phyloP scores from a whole-genome alignment of 108 stramenopile species.

The Ochromonas danica region DNA sequence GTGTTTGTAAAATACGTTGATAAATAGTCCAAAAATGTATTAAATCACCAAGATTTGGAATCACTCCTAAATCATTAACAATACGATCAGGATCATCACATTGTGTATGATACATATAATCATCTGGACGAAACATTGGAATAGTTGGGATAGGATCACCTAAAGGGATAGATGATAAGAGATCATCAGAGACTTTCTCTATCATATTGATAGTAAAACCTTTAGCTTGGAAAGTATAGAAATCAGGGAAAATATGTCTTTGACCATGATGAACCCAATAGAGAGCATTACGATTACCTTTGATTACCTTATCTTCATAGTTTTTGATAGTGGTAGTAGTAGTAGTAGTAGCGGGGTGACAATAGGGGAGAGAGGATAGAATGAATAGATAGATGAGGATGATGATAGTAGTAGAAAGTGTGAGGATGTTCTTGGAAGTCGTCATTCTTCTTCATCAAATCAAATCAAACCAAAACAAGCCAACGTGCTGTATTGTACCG shows the following conservation, averaged over 20 bases:
- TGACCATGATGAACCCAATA: background rate
- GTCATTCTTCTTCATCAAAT: no score
- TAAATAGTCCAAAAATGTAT: background rate
- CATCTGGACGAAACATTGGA: constrained; percentile 10
- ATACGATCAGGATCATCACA: constrained; percentile 29
- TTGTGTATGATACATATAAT: constrained; percentile 26
- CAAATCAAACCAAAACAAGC: no score
- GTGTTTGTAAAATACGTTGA: background rate
- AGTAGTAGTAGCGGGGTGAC: no score
- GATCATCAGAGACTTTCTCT: background rate
- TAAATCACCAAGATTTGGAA: constrained; percentile 7
- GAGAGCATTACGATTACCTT: constrained; percentile 10
- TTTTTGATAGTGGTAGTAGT: no score
- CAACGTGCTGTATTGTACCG: no score
- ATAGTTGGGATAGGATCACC: background rate
- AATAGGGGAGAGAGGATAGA: no score
- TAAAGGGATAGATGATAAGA: background rate
- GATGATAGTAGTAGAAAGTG: no score
- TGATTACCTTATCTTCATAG: background rate
- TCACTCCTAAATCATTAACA: background rate
- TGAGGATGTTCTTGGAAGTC: no score
- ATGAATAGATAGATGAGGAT: no score
- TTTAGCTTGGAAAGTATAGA: background rate
- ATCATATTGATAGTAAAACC: background rate
- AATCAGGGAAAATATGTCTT: background rate